These are phyloP conservation scores for Rhododendron ferrugineum DNA, from an alignment of 148 eudicot species.

Conservation along the genomic window DNA sequence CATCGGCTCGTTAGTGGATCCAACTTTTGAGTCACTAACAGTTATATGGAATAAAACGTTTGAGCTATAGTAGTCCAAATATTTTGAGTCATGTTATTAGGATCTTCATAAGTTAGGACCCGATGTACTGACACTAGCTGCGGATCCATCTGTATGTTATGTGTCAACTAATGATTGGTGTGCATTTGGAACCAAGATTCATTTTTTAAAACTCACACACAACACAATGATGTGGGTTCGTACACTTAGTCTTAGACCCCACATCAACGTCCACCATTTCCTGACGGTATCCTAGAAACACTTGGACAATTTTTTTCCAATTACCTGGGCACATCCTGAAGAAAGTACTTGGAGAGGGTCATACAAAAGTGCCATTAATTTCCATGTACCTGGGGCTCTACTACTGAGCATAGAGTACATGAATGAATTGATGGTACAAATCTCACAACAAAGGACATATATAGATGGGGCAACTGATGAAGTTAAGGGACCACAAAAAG, in stretches of 20 bases:
- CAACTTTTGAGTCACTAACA: neutral
- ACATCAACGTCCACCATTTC: too few relatives aligned
- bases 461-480: neutral
- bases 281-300: too few relatives aligned
- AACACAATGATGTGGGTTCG: too few relatives aligned
- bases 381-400: neutral
- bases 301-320: too few relatives aligned
- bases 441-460: neutral
- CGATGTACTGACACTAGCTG: neutral
- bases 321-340: too few relatives aligned
- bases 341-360: neutral
- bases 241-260: too few relatives aligned
- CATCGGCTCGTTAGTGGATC: too few relatives aligned
- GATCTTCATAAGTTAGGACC: neutral
- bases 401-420: neutral
- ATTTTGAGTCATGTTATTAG: neutral
- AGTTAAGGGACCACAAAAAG: slow-evolving; percentile 6
- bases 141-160: neutral
- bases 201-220: neutral
- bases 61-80: neutral
- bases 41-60: neutral
- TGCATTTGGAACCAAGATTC: neutral
- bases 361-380: neutral
- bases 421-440: neutral
- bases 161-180: neutral